Percentiles rank a stretch among this genome's conserved stretches.
Evolutionary conservation across 2,329 filamentous ascomycete genomes (phyloP).

Genomic region (Karstenula rhodostoma): DNA sequence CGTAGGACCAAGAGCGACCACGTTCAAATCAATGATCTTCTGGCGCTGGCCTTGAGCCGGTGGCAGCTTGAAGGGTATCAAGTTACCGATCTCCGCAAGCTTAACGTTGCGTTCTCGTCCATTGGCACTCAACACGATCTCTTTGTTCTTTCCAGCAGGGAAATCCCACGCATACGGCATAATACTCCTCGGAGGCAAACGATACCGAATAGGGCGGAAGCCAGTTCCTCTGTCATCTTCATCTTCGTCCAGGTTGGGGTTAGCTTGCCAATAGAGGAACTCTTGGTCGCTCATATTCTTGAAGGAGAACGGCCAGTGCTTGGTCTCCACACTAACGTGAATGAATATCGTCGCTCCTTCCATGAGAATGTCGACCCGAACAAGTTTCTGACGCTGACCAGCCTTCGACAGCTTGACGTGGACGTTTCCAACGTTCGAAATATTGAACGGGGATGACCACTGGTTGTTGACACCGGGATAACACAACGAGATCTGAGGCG

Average conservation of each 20-base stretch:
- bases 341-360: conserved; percentile 94
- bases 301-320: conserved; percentile 98
- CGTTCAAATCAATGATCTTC: conserved; percentile 96
- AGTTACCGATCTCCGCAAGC: conserved; percentile 93
- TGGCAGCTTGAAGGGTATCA: conserved; percentile 91
- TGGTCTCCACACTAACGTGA: conserved; percentile 86
- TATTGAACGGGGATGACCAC: conserved; percentile 98
- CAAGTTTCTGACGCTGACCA: conserved; percentile 85
- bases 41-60: conserved; percentile 69
- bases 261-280: conserved; percentile 94
- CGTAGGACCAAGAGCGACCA: conserved; percentile 92
- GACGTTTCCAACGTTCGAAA: conserved; percentile 89
- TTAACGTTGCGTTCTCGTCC: conserved; percentile 90
- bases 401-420: conserved; percentile 94
- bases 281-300: conserved; percentile 97
- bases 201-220: conserved; percentile 92
- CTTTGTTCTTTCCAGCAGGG: conserved; percentile 94
- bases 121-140: conserved; percentile 82
- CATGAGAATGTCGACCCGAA: conserved; percentile 88
- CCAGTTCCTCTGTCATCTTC: conserved; percentile 82
- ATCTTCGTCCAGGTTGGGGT: conserved; percentile 92
- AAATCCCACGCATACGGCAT: conserved; percentile 99
- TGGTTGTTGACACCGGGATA: conserved; percentile 95
- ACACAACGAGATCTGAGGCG: conserved; percentile 91
- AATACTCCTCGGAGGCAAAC: conserved; percentile 90